These are phyloP conservation scores for Scutellaria baicalensis DNA, from an alignment of 257 asterid genomes.

Conservation along the genomic window DNA sequence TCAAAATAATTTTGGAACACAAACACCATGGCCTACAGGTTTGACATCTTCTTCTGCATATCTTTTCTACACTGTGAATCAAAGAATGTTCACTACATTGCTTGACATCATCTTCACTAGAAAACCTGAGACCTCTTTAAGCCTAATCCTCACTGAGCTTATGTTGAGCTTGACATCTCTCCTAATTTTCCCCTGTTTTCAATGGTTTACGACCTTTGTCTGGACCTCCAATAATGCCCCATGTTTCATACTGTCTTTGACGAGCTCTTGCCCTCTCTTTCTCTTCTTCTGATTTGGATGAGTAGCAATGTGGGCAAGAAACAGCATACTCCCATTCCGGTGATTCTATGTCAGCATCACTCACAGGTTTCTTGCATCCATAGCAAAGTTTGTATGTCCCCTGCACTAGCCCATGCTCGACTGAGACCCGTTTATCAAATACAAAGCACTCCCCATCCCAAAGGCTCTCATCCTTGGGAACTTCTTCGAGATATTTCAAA, in stretches of 20 bases:
- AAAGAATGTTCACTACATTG: not conserved
- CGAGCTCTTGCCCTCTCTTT: constrained; percentile 93
- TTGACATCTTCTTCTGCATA: not conserved
- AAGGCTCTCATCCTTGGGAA: constrained; percentile 66
- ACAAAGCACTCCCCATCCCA: constrained; percentile 99
- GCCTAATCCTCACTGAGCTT: not conserved
- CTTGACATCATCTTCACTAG: not conserved
- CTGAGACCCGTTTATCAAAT: constrained; percentile 92
- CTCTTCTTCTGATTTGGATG: constrained; percentile 87
- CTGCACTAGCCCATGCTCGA: constrained; percentile 81
- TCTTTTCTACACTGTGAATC: too few relatives aligned
- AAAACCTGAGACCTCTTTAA: not conserved
- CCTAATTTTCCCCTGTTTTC: constrained; percentile 13
- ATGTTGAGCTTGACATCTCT: constrained; percentile 24
- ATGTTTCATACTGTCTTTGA: constrained; percentile 72
- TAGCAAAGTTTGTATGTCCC: constrained; percentile 90
- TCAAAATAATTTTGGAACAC: not conserved
- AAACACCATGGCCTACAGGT: not conserved
- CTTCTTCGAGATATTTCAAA: constrained; percentile 89
- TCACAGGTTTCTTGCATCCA: constrained; percentile 91
- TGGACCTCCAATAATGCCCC: constrained; percentile 96
- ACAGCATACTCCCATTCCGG: constrained; percentile 87
- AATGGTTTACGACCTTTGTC: constrained; percentile 76
- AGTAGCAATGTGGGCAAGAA: constrained; percentile 80
- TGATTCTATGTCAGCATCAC: constrained; percentile 85